Evolutionary conservation across 495 filamentous ascomycete species (phyloP), one percentile per base, ranked within the genome.

Genomic region (Xylaria bambusicola): DNA sequence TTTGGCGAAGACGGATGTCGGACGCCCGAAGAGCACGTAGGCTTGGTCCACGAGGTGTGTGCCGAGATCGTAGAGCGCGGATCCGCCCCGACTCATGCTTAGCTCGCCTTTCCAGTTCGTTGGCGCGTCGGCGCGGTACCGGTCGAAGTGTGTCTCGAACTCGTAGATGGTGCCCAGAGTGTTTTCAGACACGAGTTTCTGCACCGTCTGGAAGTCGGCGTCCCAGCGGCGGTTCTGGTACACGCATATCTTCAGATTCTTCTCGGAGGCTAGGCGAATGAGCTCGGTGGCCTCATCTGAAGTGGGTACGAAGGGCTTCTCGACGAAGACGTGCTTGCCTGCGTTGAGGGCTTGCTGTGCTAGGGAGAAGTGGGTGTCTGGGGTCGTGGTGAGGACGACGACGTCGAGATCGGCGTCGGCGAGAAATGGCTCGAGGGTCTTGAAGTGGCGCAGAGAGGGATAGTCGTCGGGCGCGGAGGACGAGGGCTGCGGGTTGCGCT

Each of bases 181-280:
- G 70, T 75, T 68, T 54, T 77, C 70, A 56, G 77, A 61, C 23
- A 93, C 63, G 3, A 92, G 79, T 53, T 84, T 76, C 48, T 78
- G 83, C 33, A 95, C 79, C 27, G 88, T 92, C 29, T 89, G 77
- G 76, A 92, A 96, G 76, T 97, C 92, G 55, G 86, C 80, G 69
- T 96, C 92, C 79, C 83, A 95, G 48, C 92, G 81, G 15, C 92
- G 87, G 77, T 95, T 96, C 75, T 96, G 91, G 73, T 92, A 96
- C 20, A 96, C 89, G 45, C 88, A 90, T 33, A 96, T 71, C 44
- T 86, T 66, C 57, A 79, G 84, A 40, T 82, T 78, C 46, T 80
- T 75, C 65, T 84, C 77, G 59, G 82, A 74, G 1, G 93, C 85
- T 12, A 94, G 73, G 4, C 71, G 74, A 50, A 89, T 78, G 2